These are phyloP conservation scores for Tolypocladium nubicola DNA, from an alignment of 2,329 filamentous ascomycete species.

Conservation along the genomic window DNA sequence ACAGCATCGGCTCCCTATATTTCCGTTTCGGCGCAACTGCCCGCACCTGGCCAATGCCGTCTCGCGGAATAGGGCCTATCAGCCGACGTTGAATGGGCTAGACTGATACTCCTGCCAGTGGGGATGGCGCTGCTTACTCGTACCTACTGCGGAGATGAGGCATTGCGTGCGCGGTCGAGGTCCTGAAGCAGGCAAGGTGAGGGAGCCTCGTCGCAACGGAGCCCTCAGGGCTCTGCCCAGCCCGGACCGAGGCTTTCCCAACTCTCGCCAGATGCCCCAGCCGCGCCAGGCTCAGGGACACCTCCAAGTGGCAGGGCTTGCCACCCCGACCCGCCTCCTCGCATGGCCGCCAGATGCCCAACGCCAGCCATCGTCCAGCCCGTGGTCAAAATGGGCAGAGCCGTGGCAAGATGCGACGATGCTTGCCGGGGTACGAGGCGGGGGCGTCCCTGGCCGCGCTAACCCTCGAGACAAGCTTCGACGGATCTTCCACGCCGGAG, in stretches of 20 bases:
- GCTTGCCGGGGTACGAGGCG: not conserved
- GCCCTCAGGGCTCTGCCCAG: not conserved
- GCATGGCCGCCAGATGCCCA: not conserved
- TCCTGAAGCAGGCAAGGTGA: not conserved
- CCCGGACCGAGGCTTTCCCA: not conserved
- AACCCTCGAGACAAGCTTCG: not conserved
- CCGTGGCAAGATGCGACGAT: not conserved
- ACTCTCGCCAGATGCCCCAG: not conserved
- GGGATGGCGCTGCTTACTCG: not conserved
- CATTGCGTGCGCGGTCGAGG: not conserved
- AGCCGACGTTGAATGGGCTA: not conserved
- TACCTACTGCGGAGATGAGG: not conserved
- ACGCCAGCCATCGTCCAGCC: not conserved
- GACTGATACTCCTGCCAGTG: not conserved
- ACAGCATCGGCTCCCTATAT: not conserved
- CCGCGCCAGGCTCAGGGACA: not conserved
- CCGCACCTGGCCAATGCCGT: not conserved
- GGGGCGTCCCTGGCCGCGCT: not conserved
- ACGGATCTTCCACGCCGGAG: not conserved
- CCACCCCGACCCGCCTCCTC: not conserved
- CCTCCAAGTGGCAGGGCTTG: not conserved
- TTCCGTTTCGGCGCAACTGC: not conserved
- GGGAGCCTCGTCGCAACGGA: not conserved
- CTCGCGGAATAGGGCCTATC: not conserved
- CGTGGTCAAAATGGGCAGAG: not conserved